Conservation (phyloP, 139 green algal genomes). For the Desmodesmus armatus region DNA sequence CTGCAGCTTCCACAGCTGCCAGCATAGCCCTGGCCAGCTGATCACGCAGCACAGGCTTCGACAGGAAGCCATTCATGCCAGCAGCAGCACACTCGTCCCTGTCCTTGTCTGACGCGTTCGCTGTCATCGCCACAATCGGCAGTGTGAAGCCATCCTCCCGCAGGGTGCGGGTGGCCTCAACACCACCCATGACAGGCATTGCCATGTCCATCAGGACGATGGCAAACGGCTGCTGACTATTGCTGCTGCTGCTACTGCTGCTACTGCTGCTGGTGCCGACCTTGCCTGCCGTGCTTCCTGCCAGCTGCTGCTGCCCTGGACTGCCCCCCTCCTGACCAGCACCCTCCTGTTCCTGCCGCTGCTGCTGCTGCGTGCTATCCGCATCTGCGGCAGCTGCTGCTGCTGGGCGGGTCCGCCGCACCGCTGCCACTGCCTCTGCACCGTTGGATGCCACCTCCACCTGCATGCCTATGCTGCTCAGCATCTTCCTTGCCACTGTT, state of each 20-base stretch:
- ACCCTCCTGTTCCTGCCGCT: not conserved
- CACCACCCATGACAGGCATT: conserved; percentile 93
- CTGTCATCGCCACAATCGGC: conserved; percentile 92
- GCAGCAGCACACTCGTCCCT: conserved; percentile 79
- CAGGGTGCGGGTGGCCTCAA: conserved; percentile 82
- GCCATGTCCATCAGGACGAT: conserved; percentile 84
- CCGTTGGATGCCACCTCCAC: conserved; percentile 78
- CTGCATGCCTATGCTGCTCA: conserved; percentile 71
- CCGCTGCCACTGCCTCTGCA: conserved; percentile 73
- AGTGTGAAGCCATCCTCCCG: conserved; percentile 60
- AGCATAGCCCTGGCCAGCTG: conserved; percentile 57
- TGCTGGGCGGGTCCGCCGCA: conserved; percentile 41
- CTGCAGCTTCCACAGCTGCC: conserved; percentile 15
- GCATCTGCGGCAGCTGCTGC: not conserved
- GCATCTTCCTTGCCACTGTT: conserved; percentile 83
- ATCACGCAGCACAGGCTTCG: conserved; percentile 86
- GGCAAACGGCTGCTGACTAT: conserved; percentile 32
- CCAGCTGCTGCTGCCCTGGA: too few species aligned
- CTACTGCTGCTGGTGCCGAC: conserved; percentile 1
- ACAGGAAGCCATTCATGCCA: conserved; percentile 94
- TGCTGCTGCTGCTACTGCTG: conserved; percentile 5
- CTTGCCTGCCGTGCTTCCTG: too few species aligned
- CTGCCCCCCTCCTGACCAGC: not conserved
- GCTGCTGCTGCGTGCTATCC: not conserved
- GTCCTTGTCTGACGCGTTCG: conserved; percentile 84